Evolutionary conservation across 2,329 filamentous ascomycete species (phyloP).

Genomic region (Penicillium sp.): DNA sequence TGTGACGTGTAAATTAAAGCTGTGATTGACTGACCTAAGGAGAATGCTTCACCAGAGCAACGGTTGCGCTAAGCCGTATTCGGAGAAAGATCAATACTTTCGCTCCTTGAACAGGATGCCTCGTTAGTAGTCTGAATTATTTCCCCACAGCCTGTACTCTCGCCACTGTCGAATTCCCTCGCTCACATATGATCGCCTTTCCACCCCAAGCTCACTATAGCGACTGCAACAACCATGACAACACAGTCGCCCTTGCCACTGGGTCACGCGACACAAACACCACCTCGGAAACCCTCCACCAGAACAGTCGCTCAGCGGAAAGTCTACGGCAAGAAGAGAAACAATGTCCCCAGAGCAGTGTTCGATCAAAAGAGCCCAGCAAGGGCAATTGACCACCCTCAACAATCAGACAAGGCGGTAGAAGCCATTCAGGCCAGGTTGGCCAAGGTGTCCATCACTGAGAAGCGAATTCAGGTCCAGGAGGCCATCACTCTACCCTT

Average conservation of each 20-base stretch:
- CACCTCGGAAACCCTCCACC: slow-evolving; percentile 21
- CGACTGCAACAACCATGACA: slow-evolving; percentile 8
- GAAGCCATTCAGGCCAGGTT: slow-evolving; percentile 28
- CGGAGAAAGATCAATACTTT: slow-evolving; percentile 30
- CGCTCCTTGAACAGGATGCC: not conserved
- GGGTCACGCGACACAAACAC: slow-evolving; percentile 21
- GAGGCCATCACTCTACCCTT: not conserved
- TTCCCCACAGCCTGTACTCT: not conserved
- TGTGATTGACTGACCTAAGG: slow-evolving; percentile 9
- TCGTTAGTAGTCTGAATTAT: not conserved
- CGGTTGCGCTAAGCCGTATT: slow-evolving; percentile 23
- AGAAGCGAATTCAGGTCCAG: slow-evolving; percentile 5
- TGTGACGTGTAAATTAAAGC: not conserved
- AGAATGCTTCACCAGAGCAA: slow-evolving; percentile 27
- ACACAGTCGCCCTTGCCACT: slow-evolving; percentile 12
- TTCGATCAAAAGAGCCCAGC: slow-evolving; percentile 33
- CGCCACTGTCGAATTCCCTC: not conserved
- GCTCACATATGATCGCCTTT: not conserved
- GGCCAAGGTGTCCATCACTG: slow-evolving; percentile 27
- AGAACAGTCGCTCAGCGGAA: slow-evolving; percentile 29
- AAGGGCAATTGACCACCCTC: not conserved
- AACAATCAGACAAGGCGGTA: slow-evolving; percentile 14
- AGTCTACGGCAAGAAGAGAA: slow-evolving; percentile 38
- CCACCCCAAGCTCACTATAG: not conserved
- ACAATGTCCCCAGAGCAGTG: slow-evolving; percentile 36